These are phyloP conservation scores for Morella rubra DNA, from an alignment of 306 rosid genomes.

Conservation along the genomic window DNA sequence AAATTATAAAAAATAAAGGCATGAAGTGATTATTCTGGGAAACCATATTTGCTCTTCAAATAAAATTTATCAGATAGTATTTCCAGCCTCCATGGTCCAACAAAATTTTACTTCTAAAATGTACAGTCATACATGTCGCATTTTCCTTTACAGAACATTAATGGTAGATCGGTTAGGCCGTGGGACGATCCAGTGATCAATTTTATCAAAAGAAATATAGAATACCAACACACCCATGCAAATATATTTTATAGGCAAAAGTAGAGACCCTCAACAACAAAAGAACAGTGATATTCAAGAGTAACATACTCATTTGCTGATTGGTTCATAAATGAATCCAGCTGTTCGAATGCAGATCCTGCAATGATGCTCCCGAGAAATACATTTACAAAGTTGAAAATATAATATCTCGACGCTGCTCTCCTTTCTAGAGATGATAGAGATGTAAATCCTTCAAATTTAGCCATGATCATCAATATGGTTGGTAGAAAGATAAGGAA, in stretches of 20 bases:
- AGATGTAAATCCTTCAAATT: conserved; percentile 80
- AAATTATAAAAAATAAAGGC: neutral
- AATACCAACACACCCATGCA: conserved; percentile 11
- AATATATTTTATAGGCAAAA: conserved; percentile 10
- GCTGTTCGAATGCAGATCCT: conserved; percentile 86
- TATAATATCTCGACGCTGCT: conserved; percentile 84
- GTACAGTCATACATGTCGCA: neutral
- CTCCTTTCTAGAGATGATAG: conserved; percentile 80
- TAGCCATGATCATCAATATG: conserved; percentile 98
- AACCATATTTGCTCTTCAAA: neutral
- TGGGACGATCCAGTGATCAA: neutral
- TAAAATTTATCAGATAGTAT: neutral
- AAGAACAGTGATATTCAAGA: neutral
- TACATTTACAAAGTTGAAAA: conserved; percentile 79
- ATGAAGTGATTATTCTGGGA: neutral
- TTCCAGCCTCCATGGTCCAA: neutral
- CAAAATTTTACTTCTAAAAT: neutral
- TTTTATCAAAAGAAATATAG: neutral
- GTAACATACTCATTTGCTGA: conserved; percentile 67
- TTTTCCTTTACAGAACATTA: neutral
- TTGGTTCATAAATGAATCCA: conserved; percentile 59
- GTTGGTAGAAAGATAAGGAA: conserved; percentile 91
- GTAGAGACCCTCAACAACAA: neutral
- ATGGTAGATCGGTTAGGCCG: too few relatives aligned
- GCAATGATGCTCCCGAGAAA: conserved; percentile 87